These are phyloP conservation scores for Strobilomyces dryophilus DNA, from an alignment of 768 basidiomycete species.

Conservation along the genomic window DNA sequence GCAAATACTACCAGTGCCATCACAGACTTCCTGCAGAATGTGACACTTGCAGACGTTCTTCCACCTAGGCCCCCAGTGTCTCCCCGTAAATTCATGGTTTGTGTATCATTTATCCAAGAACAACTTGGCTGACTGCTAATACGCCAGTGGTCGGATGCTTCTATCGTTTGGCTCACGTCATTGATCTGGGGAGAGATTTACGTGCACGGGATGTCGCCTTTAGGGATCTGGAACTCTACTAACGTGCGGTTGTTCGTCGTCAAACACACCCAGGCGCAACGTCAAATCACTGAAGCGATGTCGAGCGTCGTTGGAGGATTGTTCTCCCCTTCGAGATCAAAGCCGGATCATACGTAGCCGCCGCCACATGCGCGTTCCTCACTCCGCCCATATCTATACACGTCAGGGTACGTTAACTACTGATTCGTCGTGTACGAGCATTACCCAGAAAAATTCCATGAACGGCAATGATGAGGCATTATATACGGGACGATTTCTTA, in stretches of 20 bases:
- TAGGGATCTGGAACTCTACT: slow-evolving; percentile 89
- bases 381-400: neutral
- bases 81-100: slow-evolving; percentile 73
- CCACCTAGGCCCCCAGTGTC: slow-evolving; percentile 62
- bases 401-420: neutral
- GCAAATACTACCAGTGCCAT: slow-evolving; percentile 64
- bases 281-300: slow-evolving; percentile 75
- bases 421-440: neutral
- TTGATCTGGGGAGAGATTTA: slow-evolving; percentile 96
- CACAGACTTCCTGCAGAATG: slow-evolving; percentile 68
- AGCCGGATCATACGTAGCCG: slow-evolving; percentile 25
- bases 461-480: neutral
- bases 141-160: slow-evolving; percentile 85
- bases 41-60: slow-evolving; percentile 66
- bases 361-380: neutral
- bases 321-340: slow-evolving; percentile 42
- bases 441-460: neutral
- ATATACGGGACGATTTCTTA: no score
- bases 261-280: slow-evolving; percentile 72
- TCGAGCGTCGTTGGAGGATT: slow-evolving; percentile 80
- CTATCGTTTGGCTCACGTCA: slow-evolving; percentile 88
- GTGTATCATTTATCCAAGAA: slow-evolving; percentile 21
- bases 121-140: neutral
- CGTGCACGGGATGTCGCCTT: slow-evolving; percentile 79
- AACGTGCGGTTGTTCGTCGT: slow-evolving; percentile 88